phyloP scores from a whole-genome alignment of 495 filamentous ascomycete genomes.

The Daldinia vernicosa region DNA sequence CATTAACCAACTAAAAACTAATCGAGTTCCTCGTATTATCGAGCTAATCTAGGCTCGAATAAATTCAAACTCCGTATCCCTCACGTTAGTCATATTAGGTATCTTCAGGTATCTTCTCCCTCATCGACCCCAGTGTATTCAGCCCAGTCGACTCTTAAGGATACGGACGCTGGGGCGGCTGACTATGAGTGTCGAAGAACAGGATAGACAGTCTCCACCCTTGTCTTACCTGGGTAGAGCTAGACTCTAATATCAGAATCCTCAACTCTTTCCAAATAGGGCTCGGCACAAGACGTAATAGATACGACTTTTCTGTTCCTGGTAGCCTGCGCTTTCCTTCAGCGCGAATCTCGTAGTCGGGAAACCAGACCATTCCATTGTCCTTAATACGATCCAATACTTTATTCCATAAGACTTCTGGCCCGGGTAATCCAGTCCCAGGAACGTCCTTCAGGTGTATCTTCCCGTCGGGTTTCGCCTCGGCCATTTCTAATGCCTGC shows the following conservation, averaged over 20 bases:
- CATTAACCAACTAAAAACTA: not conserved
- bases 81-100: conserved; percentile 1
- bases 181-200: not conserved
- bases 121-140: conserved; percentile 9
- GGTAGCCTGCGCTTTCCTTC: conserved; percentile 2
- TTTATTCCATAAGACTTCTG: not conserved
- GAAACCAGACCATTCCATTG: conserved; percentile 8
- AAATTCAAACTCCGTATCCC: conserved; percentile 6
- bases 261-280: not conserved
- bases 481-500: not conserved
- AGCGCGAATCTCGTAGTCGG: conserved; percentile 8
- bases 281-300: conserved; percentile 2
- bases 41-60: not conserved
- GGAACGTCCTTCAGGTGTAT: not conserved
- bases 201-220: not conserved
- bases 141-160: conserved; percentile 1
- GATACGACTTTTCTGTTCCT: not conserved
- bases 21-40: not conserved
- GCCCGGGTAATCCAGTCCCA: not conserved
- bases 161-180: not conserved
- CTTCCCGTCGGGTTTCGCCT: not conserved
- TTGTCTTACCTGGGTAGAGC: not conserved
- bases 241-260: not conserved
- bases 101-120: conserved; percentile 16
- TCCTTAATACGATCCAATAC: not conserved